Conservation (phyloP, 2,329 filamentous ascomycete genomes). For the Hypocrella siamensis region DNA sequence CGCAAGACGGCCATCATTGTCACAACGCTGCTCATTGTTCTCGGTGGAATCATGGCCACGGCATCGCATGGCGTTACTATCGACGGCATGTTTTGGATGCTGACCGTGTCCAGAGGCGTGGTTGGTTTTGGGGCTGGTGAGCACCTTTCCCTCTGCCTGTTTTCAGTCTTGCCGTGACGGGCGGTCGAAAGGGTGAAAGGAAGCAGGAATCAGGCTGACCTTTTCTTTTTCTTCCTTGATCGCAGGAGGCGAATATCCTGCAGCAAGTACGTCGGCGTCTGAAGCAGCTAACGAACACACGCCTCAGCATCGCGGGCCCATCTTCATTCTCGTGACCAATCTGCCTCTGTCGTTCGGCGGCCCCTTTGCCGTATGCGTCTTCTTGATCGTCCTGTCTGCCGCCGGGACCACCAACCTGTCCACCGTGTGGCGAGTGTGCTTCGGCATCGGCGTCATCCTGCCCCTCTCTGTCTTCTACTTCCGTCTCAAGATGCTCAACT, state of each 20-base stretch:
- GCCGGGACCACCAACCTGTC: constrained; percentile 17
- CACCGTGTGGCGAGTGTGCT: constrained; percentile 31
- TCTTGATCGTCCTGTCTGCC: constrained; percentile 27
- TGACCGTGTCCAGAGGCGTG: constrained; percentile 31
- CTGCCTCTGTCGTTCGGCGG: constrained; percentile 15
- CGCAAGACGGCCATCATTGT: constrained; percentile 29
- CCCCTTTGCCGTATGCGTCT: constrained; percentile 24
- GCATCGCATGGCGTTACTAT: constrained; percentile 27
- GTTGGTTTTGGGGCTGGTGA: constrained; percentile 27
- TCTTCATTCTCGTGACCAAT: constrained; percentile 31
- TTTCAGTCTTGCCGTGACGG: neutral
- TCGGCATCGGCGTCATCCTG: constrained; percentile 29
- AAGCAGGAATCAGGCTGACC: too few species aligned
- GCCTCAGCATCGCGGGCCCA: constrained; percentile 19
- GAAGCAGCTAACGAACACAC: constrained; percentile 31
- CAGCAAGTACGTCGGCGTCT: constrained; percentile 26
- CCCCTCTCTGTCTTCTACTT: constrained; percentile 41
- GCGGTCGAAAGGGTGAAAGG: too few species aligned
- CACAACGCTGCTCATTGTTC: constrained; percentile 29
- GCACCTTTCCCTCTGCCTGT: neutral
- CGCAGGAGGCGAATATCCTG: constrained; percentile 26
- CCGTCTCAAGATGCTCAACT: constrained; percentile 36
- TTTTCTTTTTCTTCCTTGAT: too few species aligned
- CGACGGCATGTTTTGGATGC: constrained; percentile 35
- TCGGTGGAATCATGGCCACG: constrained; percentile 29